Evolutionary conservation across 2,329 filamentous ascomycete species (phyloP), one percentile per base, ranked within the genome.

Genomic region (Arthrobotrys entomopaga): DNA sequence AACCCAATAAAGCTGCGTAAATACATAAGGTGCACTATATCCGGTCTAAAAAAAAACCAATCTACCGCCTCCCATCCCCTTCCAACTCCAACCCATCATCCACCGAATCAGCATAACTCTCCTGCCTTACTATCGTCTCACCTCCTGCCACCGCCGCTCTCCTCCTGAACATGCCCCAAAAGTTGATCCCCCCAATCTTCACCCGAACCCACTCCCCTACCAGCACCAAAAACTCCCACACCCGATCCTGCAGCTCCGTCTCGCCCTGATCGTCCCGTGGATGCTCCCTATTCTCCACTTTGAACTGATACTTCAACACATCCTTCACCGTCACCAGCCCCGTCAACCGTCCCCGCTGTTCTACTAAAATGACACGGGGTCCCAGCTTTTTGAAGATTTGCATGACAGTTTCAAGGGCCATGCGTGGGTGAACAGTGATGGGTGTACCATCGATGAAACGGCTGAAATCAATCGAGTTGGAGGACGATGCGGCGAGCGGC

Each of bases 341-440:
- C 0, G 87, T 87, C 1, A 99, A 85, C 57, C 88, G 87, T 13
- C 95, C 95, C 70, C 91, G 90, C 80, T 97, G 90, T 81, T 99
- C 95, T 43, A 97, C 90, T 2, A 99, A 85, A 57, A 99, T 94
- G 4, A 97, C 93, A 0, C 95, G 88, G 0, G 94, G 95, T 0
- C 95, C 95, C 81, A 99, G 96, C 83, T 98, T 99, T 81, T 94
- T 94, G 84, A 99, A 99, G 10, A 99, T 85, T 80, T 99, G 95
- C 93, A 99, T 97, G 34, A 96, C 94, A 0, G 95, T 99, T 82
- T 99, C 95, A 0, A 99, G 87, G 0, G 94, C 91, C 0, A 98
- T 87, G 0, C 92, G 89, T 0, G 95, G 95, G 80, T 99, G 95
- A 0, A 93, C 93, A 0, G 93, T 91, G 1, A 99, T 87, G 0